Evolutionary conservation across 768 basidiomycete species (phyloP), one percentile per base, ranked within the genome.

Genomic region (Daedaleopsis nitida): DNA sequence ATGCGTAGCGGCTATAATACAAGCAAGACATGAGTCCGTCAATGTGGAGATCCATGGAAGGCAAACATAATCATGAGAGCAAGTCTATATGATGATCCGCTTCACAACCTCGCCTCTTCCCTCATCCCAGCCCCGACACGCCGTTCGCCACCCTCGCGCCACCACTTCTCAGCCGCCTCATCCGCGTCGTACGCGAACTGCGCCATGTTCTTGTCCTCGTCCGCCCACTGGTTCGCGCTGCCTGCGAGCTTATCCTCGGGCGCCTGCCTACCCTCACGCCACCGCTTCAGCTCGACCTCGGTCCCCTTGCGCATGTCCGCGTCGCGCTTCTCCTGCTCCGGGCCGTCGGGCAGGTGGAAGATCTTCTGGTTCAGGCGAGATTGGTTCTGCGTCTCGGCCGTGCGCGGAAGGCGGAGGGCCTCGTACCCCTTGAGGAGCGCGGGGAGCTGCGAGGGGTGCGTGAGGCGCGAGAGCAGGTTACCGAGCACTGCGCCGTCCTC

Each of bases 111-210:
- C n/a, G 45, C 45, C n/a, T n/a, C 10, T 17, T 49, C 47, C 23
- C 47, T 49, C 47, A 11, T 11, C 45, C 17, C 14, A 37, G 6
- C 19, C 24, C 38, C 53, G 21, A 49, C 32, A 3, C 44, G 44
- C 45, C 10, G 34, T 23, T 9, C 21, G 2, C 77, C 80, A 7
- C 71, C 58, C 14, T 72, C 69, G 1, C 44, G 59, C 82, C 81
- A 84, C 81, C 84, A 86, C 57, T 66, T 66, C 48, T 85, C 81
- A 7, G 78, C 83, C 38, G 73, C 82, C 11, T 27, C 70, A 48
- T 86, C 83, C 0, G 83, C 81, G 59, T 86, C 84, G 60, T 86
- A 85, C 14, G 77, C 75, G 70, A 85, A 86, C 65, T 81, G 79
- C 5, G 64, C 65, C 38, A 50, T 58, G 55, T 71, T 85, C 76